Evolutionary conservation across 2,329 filamentous ascomycete genomes (phyloP).

Genomic region (Phyllosticta citriasiana): DNA sequence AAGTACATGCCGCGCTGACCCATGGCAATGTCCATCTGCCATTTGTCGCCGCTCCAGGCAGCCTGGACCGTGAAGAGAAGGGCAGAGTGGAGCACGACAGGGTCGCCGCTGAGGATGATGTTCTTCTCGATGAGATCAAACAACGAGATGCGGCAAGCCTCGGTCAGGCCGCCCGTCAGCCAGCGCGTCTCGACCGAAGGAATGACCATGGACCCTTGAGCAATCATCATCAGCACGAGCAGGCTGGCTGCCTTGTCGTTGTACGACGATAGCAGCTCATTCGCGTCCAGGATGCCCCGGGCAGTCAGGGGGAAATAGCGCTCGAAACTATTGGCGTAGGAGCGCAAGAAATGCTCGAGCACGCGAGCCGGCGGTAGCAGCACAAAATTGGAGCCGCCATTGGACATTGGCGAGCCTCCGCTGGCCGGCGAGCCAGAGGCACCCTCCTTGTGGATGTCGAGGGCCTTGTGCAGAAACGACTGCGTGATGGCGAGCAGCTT

Average conservation of each 20-base stretch:
- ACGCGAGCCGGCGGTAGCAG: slow-evolving; percentile 56
- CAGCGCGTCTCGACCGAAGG: slow-evolving; percentile 55
- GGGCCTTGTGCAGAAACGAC: slow-evolving; percentile 58
- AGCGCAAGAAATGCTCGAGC: slow-evolving; percentile 56
- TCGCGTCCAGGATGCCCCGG: slow-evolving; percentile 52
- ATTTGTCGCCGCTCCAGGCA: slow-evolving; percentile 66
- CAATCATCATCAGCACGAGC: slow-evolving; percentile 61
- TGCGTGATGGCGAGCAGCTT: slow-evolving; percentile 64
- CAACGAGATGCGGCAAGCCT: slow-evolving; percentile 61
- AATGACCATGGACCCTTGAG: slow-evolving; percentile 58
- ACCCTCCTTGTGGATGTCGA: slow-evolving; percentile 54
- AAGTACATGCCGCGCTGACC: slow-evolving; percentile 65
- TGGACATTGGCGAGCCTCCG: slow-evolving; percentile 36
- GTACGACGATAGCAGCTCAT: slow-evolving; percentile 52
- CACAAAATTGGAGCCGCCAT: slow-evolving; percentile 51
- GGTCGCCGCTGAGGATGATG: slow-evolving; percentile 56
- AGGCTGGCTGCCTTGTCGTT: slow-evolving; percentile 57
- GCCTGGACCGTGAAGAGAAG: slow-evolving; percentile 59
- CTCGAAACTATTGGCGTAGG: slow-evolving; percentile 55
- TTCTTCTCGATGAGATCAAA: slow-evolving; percentile 65
- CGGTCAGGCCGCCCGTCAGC: slow-evolving; percentile 56
- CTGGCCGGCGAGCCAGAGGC: slow-evolving; percentile 28
- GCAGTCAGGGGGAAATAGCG: slow-evolving; percentile 56
- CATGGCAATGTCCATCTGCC: slow-evolving; percentile 70
- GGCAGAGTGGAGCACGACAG: slow-evolving; percentile 53